These are phyloP conservation scores for Xylaria hypoxylon DNA, from an alignment of 2,329 filamentous ascomycete genomes.

Conservation along the genomic window DNA sequence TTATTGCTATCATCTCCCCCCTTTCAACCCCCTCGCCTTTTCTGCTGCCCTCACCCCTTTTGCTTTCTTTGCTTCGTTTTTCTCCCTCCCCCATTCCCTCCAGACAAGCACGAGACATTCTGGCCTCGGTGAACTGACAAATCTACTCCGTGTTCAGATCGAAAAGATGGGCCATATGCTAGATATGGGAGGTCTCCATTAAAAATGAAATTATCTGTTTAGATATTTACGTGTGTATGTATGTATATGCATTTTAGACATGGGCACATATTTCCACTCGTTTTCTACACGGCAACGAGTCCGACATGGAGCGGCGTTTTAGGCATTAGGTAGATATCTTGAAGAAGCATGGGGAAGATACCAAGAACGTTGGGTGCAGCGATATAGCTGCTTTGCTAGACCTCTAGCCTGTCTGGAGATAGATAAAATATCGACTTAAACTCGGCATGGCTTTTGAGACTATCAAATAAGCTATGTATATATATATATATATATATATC, in stretches of 20 bases:
- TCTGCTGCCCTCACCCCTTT: not conserved
- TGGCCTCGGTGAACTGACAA: slow-evolving; percentile 23
- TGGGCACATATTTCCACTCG: slow-evolving; percentile 10
- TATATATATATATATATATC: no score
- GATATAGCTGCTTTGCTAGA: slow-evolving; percentile 14
- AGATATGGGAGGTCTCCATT: slow-evolving; percentile 60
- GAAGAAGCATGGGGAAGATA: not conserved
- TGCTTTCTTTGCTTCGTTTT: not conserved
- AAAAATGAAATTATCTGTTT: slow-evolving; percentile 1
- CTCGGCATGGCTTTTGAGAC: not conserved
- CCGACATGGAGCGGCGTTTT: slow-evolving; percentile 31
- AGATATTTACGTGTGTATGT: slow-evolving; percentile 19
- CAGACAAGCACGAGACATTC: not conserved
- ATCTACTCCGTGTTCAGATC: slow-evolving; percentile 65
- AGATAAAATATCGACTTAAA: not conserved
- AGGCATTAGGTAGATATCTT: slow-evolving; percentile 21
- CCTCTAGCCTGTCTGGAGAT: not conserved
- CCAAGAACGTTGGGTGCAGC: not conserved
- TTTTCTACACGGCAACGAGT: slow-evolving; percentile 10
- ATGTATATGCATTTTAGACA: slow-evolving; percentile 26
- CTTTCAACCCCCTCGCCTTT: not conserved
- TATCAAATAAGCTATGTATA: no score
- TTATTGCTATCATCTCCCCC: not conserved
- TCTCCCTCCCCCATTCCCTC: not conserved
- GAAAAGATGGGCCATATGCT: slow-evolving; percentile 90